Base-by-base conservation (phyloP, 768 basidiomycete species). In the Collybia sp. region DNA sequence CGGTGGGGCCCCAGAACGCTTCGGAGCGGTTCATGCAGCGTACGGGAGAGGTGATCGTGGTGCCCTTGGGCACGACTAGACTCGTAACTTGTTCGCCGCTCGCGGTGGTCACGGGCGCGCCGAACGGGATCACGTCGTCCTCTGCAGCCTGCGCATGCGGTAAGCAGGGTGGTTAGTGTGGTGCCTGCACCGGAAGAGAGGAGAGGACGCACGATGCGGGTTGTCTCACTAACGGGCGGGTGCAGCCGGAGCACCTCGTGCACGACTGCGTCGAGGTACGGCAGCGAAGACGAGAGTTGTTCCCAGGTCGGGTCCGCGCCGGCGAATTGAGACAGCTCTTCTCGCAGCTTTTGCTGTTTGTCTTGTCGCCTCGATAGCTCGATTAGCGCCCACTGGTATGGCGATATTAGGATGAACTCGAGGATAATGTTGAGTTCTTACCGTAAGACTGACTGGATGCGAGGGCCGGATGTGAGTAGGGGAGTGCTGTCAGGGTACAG, bases 91-190 rank as follows among this genome's bases (percentile, higher is more conserved):
- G n/a, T n/a, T n/a, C n/a, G n/a, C n/a, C n/a, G n/a, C n/a, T n/a
- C n/a, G n/a, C n/a, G n/a, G n/a, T n/a, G n/a, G n/a, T n/a, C n/a
- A n/a, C n/a, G n/a, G n/a, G n/a, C 1, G 57, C 53, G 11, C 66
- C 67, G n/a, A 86, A 67, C 0, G 82, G 83, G 11, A 88, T 69
- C 1, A 80, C 57, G 46, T 82, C 77, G 54, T 85, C 82, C 46
- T 70, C 61, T 1, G 61, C 55, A 0, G 77, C 73, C 71, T 80
- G 49, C 5, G 16, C n/a, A n/a, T n/a, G 16, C 15, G 20, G n/a
- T 16, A 12, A 6, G 8, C 12, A 20, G 18, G 16, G 50, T 42
- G 17, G 33, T n/a, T 12, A 40, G 13, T 33, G 32, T 6, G 10
- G 32, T 5, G 30, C 2, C 12, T 37, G 13, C 18, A n/a, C n/a